Conservation (phyloP, 2,329 filamentous ascomycete species). For the Chlorencoelia australis region DNA sequence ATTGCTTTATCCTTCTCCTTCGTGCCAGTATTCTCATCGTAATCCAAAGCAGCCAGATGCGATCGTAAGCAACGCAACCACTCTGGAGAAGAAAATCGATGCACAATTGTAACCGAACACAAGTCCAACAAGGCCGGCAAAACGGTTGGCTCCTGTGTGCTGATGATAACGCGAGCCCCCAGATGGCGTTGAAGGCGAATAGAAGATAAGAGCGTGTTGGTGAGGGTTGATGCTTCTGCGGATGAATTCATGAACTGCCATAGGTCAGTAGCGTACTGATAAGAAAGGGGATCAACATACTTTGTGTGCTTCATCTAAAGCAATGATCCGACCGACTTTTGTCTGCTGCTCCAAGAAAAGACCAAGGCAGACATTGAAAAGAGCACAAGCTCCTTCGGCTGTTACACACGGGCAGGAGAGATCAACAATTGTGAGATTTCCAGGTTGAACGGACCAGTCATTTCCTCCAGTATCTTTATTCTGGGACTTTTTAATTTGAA, state of each 20-base stretch:
- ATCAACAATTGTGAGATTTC: slow-evolving; percentile 57
- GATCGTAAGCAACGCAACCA: slow-evolving; percentile 36
- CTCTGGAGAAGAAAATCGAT: slow-evolving; percentile 57
- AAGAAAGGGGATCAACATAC: slow-evolving; percentile 24
- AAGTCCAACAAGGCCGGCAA: slow-evolving; percentile 59
- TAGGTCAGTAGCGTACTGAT: background rate
- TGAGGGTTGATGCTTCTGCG: slow-evolving; percentile 46
- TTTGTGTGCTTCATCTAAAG: slow-evolving; percentile 71
- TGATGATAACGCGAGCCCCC: slow-evolving; percentile 56
- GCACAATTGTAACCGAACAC: slow-evolving; percentile 61
- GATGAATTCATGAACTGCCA: slow-evolving; percentile 47
- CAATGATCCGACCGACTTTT: slow-evolving; percentile 48
- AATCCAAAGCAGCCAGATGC: slow-evolving; percentile 38
- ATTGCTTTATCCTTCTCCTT: slow-evolving; percentile 12
- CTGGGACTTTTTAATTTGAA: background rate
- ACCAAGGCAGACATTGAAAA: slow-evolving; percentile 63
- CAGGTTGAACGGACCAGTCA: slow-evolving; percentile 29
- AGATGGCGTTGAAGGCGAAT: slow-evolving; percentile 65
- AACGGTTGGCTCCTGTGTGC: slow-evolving; percentile 69
- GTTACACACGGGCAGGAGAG: slow-evolving; percentile 64
- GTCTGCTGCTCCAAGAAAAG: slow-evolving; percentile 50
- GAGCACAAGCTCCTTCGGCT: slow-evolving; percentile 52
- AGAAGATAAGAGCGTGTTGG: slow-evolving; percentile 47
- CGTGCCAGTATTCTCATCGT: slow-evolving; percentile 19
- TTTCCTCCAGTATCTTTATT: slow-evolving; percentile 6